A percentile compares a stretch with the other conserved stretches of the same genome.
Evolutionary conservation across 768 basidiomycete genomes (phyloP).

Genomic region (Inosperma sp.): DNA sequence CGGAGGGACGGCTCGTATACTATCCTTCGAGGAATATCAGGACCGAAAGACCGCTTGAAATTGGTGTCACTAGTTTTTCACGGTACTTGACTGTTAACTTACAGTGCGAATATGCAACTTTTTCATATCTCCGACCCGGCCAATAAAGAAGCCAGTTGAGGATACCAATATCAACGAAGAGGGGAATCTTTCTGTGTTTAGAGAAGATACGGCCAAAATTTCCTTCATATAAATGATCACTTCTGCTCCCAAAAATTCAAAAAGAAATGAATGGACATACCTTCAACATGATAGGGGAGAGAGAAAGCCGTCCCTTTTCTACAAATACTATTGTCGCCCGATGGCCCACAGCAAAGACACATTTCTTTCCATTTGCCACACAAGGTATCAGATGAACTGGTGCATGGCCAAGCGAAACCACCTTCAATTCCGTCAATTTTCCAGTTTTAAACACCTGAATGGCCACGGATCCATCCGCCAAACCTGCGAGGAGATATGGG

Average conservation of each 20-base stretch:
- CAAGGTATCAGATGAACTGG: constrained; percentile 62
- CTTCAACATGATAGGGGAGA: constrained; percentile 72
- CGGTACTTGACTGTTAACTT: constrained; percentile 15
- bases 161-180: constrained; percentile 59
- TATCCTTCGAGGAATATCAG: constrained; percentile 67
- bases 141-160: constrained; percentile 54
- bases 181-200: constrained; percentile 47
- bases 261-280: constrained; percentile 22
- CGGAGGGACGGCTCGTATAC: constrained; percentile 50
- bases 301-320: constrained; percentile 58
- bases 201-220: constrained; percentile 44
- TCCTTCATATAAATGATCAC: constrained; percentile 32
- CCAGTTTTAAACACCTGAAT: constrained; percentile 47
- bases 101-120: constrained; percentile 82
- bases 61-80: background rate
- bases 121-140: constrained; percentile 60
- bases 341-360: constrained; percentile 70
- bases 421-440: constrained; percentile 47
- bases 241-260: background rate
- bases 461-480: constrained; percentile 70
- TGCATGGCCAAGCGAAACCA: constrained; percentile 57
- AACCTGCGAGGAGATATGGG: constrained; percentile 64
- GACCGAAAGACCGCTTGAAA: constrained; percentile 61
- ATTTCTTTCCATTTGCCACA: constrained; percentile 39
- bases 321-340: constrained; percentile 65